Conservation (phyloP, 2,329 filamentous ascomycete species). For the Fusarium odoratissimum region DNA sequence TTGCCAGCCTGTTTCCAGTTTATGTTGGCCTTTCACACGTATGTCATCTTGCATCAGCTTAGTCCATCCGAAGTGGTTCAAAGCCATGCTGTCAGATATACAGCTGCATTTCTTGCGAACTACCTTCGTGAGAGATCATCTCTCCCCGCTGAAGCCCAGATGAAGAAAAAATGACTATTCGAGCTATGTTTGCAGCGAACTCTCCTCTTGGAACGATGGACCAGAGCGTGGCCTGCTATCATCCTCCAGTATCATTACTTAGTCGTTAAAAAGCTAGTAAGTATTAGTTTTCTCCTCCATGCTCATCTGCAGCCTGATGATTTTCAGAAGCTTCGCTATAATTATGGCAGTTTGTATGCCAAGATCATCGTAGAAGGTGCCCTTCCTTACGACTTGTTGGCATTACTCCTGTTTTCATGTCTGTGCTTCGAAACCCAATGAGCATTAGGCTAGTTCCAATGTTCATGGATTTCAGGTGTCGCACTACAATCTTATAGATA, state of each 20-base stretch:
- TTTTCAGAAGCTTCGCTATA: background rate
- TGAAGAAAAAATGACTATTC: background rate
- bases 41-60: slow-evolving; percentile 16
- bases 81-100: background rate
- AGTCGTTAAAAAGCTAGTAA: background rate
- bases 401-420: background rate
- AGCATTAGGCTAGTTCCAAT: background rate
- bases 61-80: background rate
- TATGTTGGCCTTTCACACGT: background rate
- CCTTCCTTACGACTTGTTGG: background rate
- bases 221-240: background rate
- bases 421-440: background rate
- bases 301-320: background rate
- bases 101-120: background rate
- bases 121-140: background rate
- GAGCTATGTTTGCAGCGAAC: background rate
- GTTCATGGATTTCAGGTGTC: background rate
- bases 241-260: background rate
- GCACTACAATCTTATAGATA: no score
- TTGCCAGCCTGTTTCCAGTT: background rate
- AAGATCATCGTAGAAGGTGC: background rate
- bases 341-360: background rate
- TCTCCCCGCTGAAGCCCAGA: background rate
- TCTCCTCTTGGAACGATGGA: background rate
- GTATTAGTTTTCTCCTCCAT: background rate